A percentile compares a stretch with the other conserved stretches of the same genome.
phyloP scores from a whole-genome alignment of 2,329 filamentous ascomycete species.

The Bisporella sp. region DNA sequence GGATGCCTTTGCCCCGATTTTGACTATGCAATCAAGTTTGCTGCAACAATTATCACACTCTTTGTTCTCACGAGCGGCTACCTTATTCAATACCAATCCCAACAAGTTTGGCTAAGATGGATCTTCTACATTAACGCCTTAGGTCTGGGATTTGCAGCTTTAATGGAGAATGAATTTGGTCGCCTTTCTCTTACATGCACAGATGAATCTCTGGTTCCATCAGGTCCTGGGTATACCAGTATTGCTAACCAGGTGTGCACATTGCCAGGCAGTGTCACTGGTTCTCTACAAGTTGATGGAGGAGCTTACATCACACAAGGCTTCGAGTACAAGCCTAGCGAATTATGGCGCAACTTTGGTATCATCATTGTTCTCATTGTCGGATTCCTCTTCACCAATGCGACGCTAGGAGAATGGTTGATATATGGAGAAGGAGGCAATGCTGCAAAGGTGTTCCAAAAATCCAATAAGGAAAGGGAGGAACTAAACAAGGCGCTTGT shows the following conservation, averaged over 20 bases:
- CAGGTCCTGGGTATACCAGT: conserved; percentile 38
- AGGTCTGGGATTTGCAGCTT: conserved; percentile 61
- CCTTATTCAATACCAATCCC: conserved; percentile 50
- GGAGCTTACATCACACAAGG: conserved; percentile 59
- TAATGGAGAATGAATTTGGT: conserved; percentile 67
- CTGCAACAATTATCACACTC: conserved; percentile 28
- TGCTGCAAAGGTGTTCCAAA: conserved; percentile 68
- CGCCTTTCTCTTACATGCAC: conserved; percentile 45
- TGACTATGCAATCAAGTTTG: conserved; percentile 50
- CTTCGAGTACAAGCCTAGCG: conserved; percentile 48
- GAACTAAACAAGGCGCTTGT: conserved; percentile 56
- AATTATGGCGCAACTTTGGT: conserved; percentile 56
- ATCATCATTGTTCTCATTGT: conserved; percentile 67
- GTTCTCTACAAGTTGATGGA: conserved; percentile 56
- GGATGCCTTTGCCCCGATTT: conserved; percentile 48
- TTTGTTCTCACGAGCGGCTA: conserved; percentile 38
- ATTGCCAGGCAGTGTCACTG: conserved; percentile 46
- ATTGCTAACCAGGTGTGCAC: conserved; percentile 43
- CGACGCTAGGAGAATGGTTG: conserved; percentile 71
- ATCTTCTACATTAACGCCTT: conserved; percentile 60
- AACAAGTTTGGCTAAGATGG: conserved; percentile 48
- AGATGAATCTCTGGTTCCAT: conserved; percentile 42
- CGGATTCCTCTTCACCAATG: conserved; percentile 69
- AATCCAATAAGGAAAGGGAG: conserved; percentile 60
- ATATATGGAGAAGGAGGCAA: conserved; percentile 77